These are phyloP conservation scores for Candida maesae DNA, from an alignment of 805 yeast species.

Conservation along the genomic window DNA sequence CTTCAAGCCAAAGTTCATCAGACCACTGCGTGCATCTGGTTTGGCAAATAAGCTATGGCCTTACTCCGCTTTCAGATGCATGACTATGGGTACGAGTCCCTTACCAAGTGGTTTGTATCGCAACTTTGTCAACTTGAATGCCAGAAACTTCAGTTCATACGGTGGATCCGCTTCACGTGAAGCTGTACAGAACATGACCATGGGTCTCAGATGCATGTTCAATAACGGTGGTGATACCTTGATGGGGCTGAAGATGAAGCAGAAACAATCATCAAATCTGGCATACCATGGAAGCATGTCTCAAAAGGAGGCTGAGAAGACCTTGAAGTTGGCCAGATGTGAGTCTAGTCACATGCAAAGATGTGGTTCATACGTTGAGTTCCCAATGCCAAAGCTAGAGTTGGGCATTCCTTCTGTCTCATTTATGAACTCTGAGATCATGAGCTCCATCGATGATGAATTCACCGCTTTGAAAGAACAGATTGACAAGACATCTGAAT, in stretches of 20 bases:
- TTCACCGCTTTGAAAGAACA: slow-evolving; percentile 36
- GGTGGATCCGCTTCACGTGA: slow-evolving; percentile 43
- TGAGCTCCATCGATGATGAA: slow-evolving; percentile 36
- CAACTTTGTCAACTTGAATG: slow-evolving; percentile 33
- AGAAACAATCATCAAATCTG: slow-evolving; percentile 13
- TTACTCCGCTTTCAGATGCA: slow-evolving; percentile 24
- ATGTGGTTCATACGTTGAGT: slow-evolving; percentile 55
- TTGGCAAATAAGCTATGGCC: slow-evolving; percentile 22
- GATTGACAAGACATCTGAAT: slow-evolving; percentile 40
- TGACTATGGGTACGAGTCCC: slow-evolving; percentile 19
- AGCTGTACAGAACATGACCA: slow-evolving; percentile 55
- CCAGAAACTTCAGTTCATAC: slow-evolving; percentile 37
- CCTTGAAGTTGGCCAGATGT: slow-evolving; percentile 33
- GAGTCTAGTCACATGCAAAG: slow-evolving; percentile 29
- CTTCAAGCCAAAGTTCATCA: slow-evolving; percentile 10
- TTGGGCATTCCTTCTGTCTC: slow-evolving; percentile 36
- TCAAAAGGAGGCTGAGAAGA: slow-evolving; percentile 28
- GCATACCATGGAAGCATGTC: slow-evolving; percentile 24
- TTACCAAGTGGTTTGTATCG: slow-evolving; percentile 33
- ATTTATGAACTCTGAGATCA: slow-evolving; percentile 42
- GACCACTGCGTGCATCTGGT: not conserved
- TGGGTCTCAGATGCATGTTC: slow-evolving; percentile 39
- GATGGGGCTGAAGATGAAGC: slow-evolving; percentile 16
- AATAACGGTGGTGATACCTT: slow-evolving; percentile 31
- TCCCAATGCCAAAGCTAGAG: slow-evolving; percentile 41